phyloP scores from a whole-genome alignment of 2,329 filamentous ascomycete genomes.

The Tolypocladium cylindrosporum region DNA sequence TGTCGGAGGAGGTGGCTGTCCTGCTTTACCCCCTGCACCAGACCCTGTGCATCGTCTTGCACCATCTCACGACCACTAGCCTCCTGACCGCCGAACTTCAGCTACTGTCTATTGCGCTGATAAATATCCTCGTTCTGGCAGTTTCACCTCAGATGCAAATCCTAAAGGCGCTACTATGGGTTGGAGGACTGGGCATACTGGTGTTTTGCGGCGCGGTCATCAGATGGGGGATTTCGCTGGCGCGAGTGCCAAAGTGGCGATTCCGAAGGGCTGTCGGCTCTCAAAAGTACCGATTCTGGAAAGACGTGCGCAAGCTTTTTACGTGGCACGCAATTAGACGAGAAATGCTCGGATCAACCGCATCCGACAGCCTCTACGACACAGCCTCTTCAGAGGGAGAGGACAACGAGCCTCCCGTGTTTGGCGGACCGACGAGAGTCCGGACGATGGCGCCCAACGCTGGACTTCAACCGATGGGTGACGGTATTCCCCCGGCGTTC shows the following conservation, averaged over 20 bases:
- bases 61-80: constrained; percentile 80
- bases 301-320: constrained; percentile 28
- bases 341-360: constrained; percentile 20
- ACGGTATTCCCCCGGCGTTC: constrained; percentile 10
- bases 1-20: constrained; percentile 49
- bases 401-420: constrained; percentile 9
- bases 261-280: constrained; percentile 49
- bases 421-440: constrained; percentile 14
- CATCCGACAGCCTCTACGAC: constrained; percentile 22
- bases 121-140: constrained; percentile 72
- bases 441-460: constrained; percentile 17
- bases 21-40: constrained; percentile 78
- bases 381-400: constrained; percentile 21
- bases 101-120: constrained; percentile 69
- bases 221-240: constrained; percentile 74
- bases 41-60: constrained; percentile 60
- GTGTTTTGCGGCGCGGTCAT: constrained; percentile 65
- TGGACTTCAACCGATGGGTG: constrained; percentile 4
- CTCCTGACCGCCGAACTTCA: constrained; percentile 80
- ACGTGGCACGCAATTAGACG: constrained; percentile 37
- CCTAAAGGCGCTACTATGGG: constrained; percentile 76
- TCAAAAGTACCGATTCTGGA: constrained; percentile 26
- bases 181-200: constrained; percentile 68
- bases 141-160: constrained; percentile 75
- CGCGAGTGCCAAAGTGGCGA: constrained; percentile 84